Base-by-base conservation (phyloP, 257 asterid species). In the Nicotiana paniculata region DNA sequence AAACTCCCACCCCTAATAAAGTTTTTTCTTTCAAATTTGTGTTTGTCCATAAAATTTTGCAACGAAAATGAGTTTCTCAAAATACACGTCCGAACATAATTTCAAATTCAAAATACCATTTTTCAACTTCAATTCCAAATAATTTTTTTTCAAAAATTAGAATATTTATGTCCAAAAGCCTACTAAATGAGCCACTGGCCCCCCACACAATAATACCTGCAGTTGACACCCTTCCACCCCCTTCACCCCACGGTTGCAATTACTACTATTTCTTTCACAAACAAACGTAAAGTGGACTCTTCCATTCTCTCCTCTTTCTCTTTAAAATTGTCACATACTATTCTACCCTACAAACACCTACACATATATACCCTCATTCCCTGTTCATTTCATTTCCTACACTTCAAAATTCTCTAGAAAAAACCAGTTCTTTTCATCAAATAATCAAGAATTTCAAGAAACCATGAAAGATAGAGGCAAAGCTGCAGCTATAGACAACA, bases 401-500 rank as follows among this genome's bases (percentile, higher is more conserved):
- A 15, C 74, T 13, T 65, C 24, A 65, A 65, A 63, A 32, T 5
- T 13, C 72, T 3, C 21, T 13, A 28, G 0, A 57, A 6, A 16
- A 57, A 2, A 57, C 24, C 63, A 57, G 7, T 57, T 57, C 46
- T 65, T 64, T 64, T 64, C 3, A 1, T 24, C 1, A 0, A 57
- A 24, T 43, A 43, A 39, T 70, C n/a, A 70, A 39, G 35, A 21
- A 21, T 18, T 2, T 21, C 26, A 63, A 4, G 37, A 32, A 77
- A 65, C 85, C 85, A 95, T 93, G 97, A 89, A 84, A 77, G 94
- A 90, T 39, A 90, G 91, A 35, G 95, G 94, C 65, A 92, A 94
- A 87, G 90, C 91, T 57, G 79, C 86, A 55, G 92, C 89, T 30
- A 48, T 17, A 2, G 43, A 18, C 74, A 32, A 70, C 68, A 58